phyloP scores from a whole-genome alignment of 176 grass and related monocot genomes.

The Puya raimondii region DNA sequence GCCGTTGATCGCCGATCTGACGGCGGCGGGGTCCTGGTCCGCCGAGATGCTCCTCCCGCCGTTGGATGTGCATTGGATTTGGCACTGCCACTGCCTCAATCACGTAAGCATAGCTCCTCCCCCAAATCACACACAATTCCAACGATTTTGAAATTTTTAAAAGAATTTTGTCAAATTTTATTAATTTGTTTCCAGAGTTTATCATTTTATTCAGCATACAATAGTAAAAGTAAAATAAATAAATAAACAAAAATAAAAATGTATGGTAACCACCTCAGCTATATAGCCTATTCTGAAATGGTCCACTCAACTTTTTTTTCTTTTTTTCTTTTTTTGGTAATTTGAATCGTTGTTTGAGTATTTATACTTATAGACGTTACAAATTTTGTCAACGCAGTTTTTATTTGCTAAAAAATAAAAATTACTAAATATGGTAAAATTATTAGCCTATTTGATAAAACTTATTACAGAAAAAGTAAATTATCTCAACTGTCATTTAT shows the following conservation, averaged over 20 bases:
- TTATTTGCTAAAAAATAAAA: background rate
- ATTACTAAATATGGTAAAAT: too few species aligned
- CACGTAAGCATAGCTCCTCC: constrained; percentile 27
- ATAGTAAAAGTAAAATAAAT: background rate
- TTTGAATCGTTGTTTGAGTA: too few species aligned
- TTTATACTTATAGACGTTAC: too few species aligned
- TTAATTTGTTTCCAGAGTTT: background rate
- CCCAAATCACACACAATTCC: background rate
- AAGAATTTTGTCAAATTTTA: background rate
- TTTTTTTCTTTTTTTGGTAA: too few species aligned
- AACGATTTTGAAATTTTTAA: background rate
- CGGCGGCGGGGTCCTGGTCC: constrained; percentile 12
- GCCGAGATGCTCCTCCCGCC: constrained; percentile 62
- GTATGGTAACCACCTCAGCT: too few species aligned
- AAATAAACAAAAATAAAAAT: background rate
- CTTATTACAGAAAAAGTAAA: too few species aligned
- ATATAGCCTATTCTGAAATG: too few species aligned
- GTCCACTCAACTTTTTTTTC: too few species aligned
- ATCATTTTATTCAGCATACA: background rate
- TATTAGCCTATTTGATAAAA: constrained; percentile 1
- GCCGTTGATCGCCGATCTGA: constrained; percentile 38
- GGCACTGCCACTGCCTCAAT: constrained; percentile 86
- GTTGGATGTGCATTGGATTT: constrained; percentile 63
- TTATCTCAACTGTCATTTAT: too few species aligned
- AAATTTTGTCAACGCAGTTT: too few species aligned